Percentiles rank a stretch among this genome's conserved stretches.
phyloP scores from a whole-genome alignment of 2,329 filamentous ascomycete species.

The Colletotrichum lini region DNA sequence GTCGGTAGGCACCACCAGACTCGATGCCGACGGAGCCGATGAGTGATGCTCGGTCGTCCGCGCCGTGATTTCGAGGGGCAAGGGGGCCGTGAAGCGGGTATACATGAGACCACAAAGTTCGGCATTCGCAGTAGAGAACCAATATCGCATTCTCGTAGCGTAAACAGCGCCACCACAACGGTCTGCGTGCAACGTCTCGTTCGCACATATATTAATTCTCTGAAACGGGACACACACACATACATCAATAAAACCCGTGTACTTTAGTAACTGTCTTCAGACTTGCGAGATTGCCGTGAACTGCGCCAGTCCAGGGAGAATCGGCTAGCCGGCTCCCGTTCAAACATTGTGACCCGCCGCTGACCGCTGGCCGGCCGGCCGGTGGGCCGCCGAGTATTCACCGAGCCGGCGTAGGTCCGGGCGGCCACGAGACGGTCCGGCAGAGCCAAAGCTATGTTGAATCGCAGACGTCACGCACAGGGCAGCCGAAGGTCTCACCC shows the following conservation, averaged over 20 bases:
- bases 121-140: neutral
- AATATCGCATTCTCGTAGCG: neutral
- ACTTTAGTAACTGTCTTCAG: slow-evolving; percentile 5
- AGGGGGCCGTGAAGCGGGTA: neutral
- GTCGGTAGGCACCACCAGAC: neutral
- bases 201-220: neutral
- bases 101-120: neutral
- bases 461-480: slow-evolving; percentile 11
- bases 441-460: neutral
- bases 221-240: neutral
- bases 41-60: neutral
- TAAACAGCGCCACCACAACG: neutral
- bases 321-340: slow-evolving; percentile 10
- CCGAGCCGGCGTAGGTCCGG: slow-evolving; percentile 28
- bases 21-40: neutral
- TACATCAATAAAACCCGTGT: slow-evolving; percentile 3
- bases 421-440: slow-evolving; percentile 16
- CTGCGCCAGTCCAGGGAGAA: neutral
- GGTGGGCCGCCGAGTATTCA: slow-evolving; percentile 5
- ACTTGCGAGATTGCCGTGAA: neutral
- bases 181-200: neutral
- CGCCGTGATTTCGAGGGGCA: neutral
- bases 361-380: neutral
- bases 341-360: neutral
- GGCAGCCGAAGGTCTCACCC: slow-evolving; percentile 34